Percentiles rank a stretch among this genome's conserved stretches.
Conservation (phyloP, 495 filamentous ascomycete genomes). For the Parmelia sp. region DNA sequence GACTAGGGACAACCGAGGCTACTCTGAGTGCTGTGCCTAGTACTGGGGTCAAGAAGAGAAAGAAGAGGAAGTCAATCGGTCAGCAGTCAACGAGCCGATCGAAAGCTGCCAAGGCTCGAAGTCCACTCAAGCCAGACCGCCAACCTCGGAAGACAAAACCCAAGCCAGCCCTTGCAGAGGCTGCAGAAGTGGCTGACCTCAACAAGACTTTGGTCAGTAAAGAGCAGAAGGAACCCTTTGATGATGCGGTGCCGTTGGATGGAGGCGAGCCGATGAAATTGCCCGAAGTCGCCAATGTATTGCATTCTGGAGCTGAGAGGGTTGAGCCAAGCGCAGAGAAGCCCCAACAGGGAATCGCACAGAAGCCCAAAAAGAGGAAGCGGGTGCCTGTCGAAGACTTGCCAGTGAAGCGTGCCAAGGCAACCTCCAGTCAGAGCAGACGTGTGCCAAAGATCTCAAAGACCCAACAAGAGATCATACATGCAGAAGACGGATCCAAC, state of each 20-base stretch:
- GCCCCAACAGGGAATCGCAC: neutral
- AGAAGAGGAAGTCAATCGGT: slow-evolving; percentile 26
- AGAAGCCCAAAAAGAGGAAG: slow-evolving; percentile 5
- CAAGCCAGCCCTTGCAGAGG: neutral
- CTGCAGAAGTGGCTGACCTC: neutral
- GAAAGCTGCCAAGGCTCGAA: slow-evolving; percentile 4
- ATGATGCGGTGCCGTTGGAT: neutral
- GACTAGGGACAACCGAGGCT: neutral
- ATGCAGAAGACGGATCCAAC: neutral
- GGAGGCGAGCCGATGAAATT: neutral
- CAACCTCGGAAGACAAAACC: neutral
- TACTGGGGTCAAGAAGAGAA: slow-evolving; percentile 19
- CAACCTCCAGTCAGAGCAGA: neutral
- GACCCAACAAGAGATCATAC: neutral
- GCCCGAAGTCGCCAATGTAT: neutral
- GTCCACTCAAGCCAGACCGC: neutral
- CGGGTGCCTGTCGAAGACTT: neutral
- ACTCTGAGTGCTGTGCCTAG: slow-evolving; percentile 1
- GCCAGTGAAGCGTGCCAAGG: slow-evolving; percentile 13
- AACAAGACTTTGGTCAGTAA: neutral
- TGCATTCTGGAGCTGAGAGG: neutral
- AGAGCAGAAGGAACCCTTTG: neutral
- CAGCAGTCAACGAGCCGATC: slow-evolving; percentile 18
- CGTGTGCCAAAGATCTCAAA: neutral
- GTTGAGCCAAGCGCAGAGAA: neutral